Evolutionary conservation across 164 flowering plant species (phyloP).

Genomic region (Piper betle): DNA sequence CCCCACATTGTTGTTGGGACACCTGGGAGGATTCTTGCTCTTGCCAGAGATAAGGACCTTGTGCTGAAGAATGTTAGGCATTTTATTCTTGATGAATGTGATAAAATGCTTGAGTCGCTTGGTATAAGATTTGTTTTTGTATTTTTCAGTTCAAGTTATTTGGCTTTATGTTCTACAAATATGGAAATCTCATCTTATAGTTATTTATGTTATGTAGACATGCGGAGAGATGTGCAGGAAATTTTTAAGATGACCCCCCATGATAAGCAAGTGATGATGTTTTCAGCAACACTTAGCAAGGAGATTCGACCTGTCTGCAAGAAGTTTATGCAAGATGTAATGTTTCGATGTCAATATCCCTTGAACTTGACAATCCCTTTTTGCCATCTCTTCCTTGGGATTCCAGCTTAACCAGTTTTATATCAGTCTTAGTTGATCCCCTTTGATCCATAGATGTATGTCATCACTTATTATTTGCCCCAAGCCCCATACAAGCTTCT

Average conservation of each 20-base stretch:
- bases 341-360: conserved; percentile 50
- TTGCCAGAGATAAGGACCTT: conserved; percentile 88
- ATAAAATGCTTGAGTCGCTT: conserved; percentile 97
- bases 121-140: conserved; percentile 30
- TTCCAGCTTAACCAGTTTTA: background rate
- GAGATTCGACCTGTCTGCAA: conserved; percentile 99
- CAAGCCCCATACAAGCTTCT: background rate
- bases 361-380: conserved; percentile 35
- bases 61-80: conserved; percentile 87
- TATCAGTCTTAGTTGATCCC: background rate
- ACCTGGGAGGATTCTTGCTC: conserved; percentile 83
- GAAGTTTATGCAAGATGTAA: conserved; percentile 99
- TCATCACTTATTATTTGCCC: background rate
- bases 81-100: conserved; percentile 96
- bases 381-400: conserved; percentile 20
- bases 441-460: background rate
- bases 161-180: background rate
- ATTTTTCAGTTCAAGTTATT: background rate
- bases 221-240: conserved; percentile 98
- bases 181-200: background rate
- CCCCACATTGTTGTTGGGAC: conserved; percentile 98
- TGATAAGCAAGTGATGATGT: conserved; percentile 99
- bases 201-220: conserved; percentile 35
- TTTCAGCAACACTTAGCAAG: conserved; percentile 98
- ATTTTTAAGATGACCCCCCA: conserved; percentile 98